Evolutionary conservation across 106 monocot genomes (phyloP).

Genomic region (Allium fistulosum): DNA sequence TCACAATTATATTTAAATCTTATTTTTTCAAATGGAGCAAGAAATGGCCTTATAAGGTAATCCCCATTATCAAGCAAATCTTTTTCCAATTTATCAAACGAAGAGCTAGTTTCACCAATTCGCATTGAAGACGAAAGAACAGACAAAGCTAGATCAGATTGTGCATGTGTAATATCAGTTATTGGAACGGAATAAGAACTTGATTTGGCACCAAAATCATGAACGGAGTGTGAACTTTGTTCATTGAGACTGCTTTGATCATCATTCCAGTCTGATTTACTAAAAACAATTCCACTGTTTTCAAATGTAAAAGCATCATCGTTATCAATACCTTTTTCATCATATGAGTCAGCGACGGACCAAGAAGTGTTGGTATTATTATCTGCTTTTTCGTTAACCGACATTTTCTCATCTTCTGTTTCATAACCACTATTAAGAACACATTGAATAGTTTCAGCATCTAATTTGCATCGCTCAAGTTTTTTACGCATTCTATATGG

Average conservation of each 20-base stretch:
- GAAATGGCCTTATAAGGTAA: slow-evolving; percentile 91
- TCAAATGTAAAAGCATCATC: slow-evolving; percentile 47
- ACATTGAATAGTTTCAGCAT: slow-evolving; percentile 50
- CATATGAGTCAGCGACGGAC: slow-evolving; percentile 47
- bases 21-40: slow-evolving; percentile 84
- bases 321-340: slow-evolving; percentile 33
- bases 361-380: slow-evolving; percentile 24
- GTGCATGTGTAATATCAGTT: slow-evolving; percentile 50
- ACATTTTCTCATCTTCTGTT: slow-evolving; percentile 20
- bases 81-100: slow-evolving; percentile 72
- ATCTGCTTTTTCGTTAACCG: slow-evolving; percentile 33
- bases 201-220: slow-evolving; percentile 65
- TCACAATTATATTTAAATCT: slow-evolving; percentile 94
- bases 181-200: slow-evolving; percentile 61
- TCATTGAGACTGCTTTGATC: slow-evolving; percentile 84
- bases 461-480: slow-evolving; percentile 76
- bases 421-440: slow-evolving; percentile 45
- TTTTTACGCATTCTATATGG: slow-evolving; percentile 98
- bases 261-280: slow-evolving; percentile 70
- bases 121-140: slow-evolving; percentile 51
- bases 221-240: slow-evolving; percentile 76
- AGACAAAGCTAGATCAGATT: slow-evolving; percentile 72
- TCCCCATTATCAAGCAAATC: slow-evolving; percentile 94
- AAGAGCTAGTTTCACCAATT: slow-evolving; percentile 33
- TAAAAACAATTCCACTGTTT: slow-evolving; percentile 16